These are phyloP conservation scores for Colletotrichum magnum DNA, from an alignment of 2,329 filamentous ascomycete genomes.

Conservation along the genomic window DNA sequence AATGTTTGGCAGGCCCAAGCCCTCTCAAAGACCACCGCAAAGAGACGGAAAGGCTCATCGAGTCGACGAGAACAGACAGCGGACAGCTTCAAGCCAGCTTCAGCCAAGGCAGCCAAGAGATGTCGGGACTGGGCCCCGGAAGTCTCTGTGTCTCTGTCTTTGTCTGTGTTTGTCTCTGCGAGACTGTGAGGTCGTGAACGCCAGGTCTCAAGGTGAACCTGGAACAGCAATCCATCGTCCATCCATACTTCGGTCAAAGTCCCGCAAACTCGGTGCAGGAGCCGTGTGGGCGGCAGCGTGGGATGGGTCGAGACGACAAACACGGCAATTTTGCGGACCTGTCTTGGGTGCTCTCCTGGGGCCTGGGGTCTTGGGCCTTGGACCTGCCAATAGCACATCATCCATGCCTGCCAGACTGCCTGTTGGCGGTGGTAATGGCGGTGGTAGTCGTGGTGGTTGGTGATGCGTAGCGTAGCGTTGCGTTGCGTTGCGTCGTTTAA, in stretches of 20 bases:
- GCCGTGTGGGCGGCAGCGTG: conserved; percentile 31
- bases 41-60: neutral
- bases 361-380: neutral
- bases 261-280: conserved; percentile 37
- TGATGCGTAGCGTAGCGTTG: neutral
- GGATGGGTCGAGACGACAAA: conserved; percentile 29
- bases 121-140: conserved; percentile 28
- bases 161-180: neutral
- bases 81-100: conserved; percentile 21
- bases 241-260: conserved; percentile 36
- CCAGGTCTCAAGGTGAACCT: conserved; percentile 25
- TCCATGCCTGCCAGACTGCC: conserved; percentile 3
- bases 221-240: conserved; percentile 25
- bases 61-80: conserved; percentile 19
- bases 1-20: no score
- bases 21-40: neutral
- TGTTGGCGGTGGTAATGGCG: neutral
- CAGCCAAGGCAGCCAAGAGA: conserved; percentile 36
- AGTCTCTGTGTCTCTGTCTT: conserved; percentile 8
- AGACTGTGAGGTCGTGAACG: neutral
- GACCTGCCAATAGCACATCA: conserved; percentile 10
- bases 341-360: neutral
- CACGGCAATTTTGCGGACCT: conserved; percentile 39
- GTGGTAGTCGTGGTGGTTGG: neutral
- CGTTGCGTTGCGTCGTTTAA: conserved; percentile 10